Evolutionary conservation across 805 yeast species (phyloP), one percentile per base, ranked within the genome.

Genomic region (Metschnikowia gelsemii): DNA sequence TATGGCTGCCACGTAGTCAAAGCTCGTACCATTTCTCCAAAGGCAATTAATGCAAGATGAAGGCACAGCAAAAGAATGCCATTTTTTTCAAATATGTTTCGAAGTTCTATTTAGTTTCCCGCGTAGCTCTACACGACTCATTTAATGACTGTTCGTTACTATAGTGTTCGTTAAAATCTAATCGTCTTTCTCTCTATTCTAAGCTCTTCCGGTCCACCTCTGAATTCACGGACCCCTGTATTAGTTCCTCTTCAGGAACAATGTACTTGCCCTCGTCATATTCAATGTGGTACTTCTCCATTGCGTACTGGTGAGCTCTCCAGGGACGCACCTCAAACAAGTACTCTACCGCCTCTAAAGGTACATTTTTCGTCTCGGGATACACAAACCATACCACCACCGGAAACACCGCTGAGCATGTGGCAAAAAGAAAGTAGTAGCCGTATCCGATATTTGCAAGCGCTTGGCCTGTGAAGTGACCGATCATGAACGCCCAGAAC

Each of bases 401-500:
- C 5, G 66, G 58, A 23, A 59, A 58, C 2, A 64, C 51, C 7
- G 53, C 33, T 31, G 63, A 55, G 32, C 62, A 50, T 9, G 59
- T 21, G 2, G 67, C 73, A 50, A 69, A 68, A 49, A 75, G 62
- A 50, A 72, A 69, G 52, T 70, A 73, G 29, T 70, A 61, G 19
- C 75, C 76, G 51, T 66, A 74, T 3, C 66, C 63, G 59, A 73
- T 71, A 23, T 58, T 56, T 22, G 59, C 58, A 35, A 73, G 63
- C 61, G 75, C 74, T 45, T 73, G 58, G 20, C 72, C 68, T 8
- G 76, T 67, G 47, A 66, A 68, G 45, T 75, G 62, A 5, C 75
- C 75, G 60, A 73, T 66, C 42, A 74, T 65, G 49, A 74, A 74
- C 5, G 73, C 75, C 70, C 76, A 71, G 50, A 72, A 66, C 79